These are phyloP conservation scores for Paralagenidium karlingii DNA, from an alignment of 352 stramenopile species.

Conservation along the genomic window DNA sequence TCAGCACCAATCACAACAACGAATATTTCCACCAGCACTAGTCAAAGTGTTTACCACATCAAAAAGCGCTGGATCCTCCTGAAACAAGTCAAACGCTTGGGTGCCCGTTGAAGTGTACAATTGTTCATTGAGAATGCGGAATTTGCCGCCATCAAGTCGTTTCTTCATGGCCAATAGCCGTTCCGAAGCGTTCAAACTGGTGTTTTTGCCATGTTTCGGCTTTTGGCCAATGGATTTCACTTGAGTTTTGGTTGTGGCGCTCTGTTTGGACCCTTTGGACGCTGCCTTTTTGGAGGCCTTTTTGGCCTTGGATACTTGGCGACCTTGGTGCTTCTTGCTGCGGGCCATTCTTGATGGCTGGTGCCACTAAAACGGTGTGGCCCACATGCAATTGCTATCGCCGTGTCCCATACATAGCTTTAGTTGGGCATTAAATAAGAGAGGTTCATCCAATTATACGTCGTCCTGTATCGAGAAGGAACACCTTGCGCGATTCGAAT, in stretches of 20 bases:
- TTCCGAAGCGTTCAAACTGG: slow-evolving; percentile 40
- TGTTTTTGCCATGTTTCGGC: slow-evolving; percentile 5
- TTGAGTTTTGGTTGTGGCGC: slow-evolving; percentile 5
- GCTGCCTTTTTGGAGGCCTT: no score
- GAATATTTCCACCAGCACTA: background rate
- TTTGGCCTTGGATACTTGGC: no score
- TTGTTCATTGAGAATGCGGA: slow-evolving; percentile 98
- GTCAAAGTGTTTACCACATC: slow-evolving; percentile 43
- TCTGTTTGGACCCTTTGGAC: no score
- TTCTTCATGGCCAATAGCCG: slow-evolving; percentile 81
- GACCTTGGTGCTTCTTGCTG: no score
- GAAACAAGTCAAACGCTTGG: slow-evolving; percentile 87
- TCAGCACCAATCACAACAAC: background rate
- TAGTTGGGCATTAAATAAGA: no score
- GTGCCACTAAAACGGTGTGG: no score
- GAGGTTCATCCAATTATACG: no score
- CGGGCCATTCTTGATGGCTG: no score
- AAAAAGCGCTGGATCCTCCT: slow-evolving; percentile 91
- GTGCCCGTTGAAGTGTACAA: slow-evolving; percentile 94
- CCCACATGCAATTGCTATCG: no score
- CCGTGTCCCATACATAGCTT: no score
- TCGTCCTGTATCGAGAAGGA: background rate
- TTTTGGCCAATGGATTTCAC: slow-evolving; percentile 9
- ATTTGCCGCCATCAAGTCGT: slow-evolving; percentile 89
- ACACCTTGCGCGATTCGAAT: background rate